Conservation (phyloP, 139 green algal species). For the Micractinium conductrix region DNA sequence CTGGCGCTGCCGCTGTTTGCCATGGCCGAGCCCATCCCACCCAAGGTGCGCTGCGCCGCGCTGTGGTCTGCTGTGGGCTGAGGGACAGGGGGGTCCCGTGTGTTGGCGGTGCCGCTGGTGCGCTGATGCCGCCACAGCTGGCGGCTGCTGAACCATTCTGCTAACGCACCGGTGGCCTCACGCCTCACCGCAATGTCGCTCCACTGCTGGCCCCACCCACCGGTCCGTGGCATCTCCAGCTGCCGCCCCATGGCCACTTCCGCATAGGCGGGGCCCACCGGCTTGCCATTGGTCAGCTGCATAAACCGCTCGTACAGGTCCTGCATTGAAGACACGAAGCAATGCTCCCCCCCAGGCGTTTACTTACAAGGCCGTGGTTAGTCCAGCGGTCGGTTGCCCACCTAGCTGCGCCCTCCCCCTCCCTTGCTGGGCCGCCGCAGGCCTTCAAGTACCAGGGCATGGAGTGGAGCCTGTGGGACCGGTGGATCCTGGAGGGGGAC, state of each 20-base stretch:
- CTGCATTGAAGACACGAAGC: too few relatives aligned
- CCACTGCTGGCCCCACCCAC: constrained; percentile 14
- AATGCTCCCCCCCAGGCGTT: too few relatives aligned
- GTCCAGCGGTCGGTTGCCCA: too few relatives aligned
- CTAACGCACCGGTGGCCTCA: too few relatives aligned
- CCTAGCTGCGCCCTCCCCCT: background rate
- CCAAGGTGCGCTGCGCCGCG: constrained; percentile 72
- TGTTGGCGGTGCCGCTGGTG: too few relatives aligned
- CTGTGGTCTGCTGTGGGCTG: background rate
- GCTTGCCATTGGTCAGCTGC: constrained; percentile 44
- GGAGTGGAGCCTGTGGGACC: constrained; percentile 95
- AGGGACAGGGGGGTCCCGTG: too few relatives aligned
- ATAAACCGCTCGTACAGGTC: constrained; percentile 61
- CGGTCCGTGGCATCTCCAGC: constrained; percentile 70
- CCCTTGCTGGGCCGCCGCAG: constrained; percentile 8
- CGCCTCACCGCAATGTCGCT: too few relatives aligned
- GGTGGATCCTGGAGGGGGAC: constrained; percentile 96
- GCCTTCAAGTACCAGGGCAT: constrained; percentile 76
- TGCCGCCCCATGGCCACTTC: constrained; percentile 84
- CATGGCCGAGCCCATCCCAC: constrained; percentile 93
- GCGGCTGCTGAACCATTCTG: too few relatives aligned
- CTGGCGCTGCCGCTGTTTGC: constrained; percentile 97
- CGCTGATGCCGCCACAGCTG: too few relatives aligned
- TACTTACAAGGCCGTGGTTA: too few relatives aligned
- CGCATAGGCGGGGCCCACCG: constrained; percentile 36